These are phyloP conservation scores for Agastache rugosa DNA, from an alignment of 257 asterid species.

Conservation along the genomic window DNA sequence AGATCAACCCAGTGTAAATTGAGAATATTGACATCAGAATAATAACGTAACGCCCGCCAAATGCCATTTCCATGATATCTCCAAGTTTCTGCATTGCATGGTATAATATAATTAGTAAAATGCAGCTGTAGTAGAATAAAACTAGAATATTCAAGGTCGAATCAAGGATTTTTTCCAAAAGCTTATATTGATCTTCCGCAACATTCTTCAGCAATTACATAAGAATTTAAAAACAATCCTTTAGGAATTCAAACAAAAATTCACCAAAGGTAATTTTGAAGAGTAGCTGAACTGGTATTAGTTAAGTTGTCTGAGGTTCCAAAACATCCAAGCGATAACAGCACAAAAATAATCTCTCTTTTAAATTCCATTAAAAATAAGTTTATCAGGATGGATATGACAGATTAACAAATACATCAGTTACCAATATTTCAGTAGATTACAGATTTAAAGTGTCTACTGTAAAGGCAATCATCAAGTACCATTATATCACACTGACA, in stretches of 20 bases:
- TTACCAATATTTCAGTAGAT: neutral
- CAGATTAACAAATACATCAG: neutral
- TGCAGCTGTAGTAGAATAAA: neutral
- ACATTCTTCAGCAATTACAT: slow-evolving; percentile 13
- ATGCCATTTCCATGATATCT: slow-evolving; percentile 96
- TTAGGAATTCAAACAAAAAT: neutral
- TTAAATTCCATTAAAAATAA: slow-evolving; percentile 3
- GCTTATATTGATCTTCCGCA: slow-evolving; percentile 10
- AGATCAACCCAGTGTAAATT: slow-evolving; percentile 93
- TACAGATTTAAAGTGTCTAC: neutral
- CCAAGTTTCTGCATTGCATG: slow-evolving; percentile 88
- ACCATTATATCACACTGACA: neutral
- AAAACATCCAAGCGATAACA: slow-evolving; percentile 14
- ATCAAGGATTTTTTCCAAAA: neutral
- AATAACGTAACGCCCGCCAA: slow-evolving; percentile 97
- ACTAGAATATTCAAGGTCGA: slow-evolving; percentile 13
- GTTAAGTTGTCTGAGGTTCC: slow-evolving; percentile 24
- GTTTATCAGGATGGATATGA: too few relatives aligned
- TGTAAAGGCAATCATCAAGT: slow-evolving; percentile 5
- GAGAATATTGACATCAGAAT: slow-evolving; percentile 94
- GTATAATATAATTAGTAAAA: slow-evolving; percentile 34
- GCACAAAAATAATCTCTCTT: slow-evolving; percentile 15
- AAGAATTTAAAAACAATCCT: slow-evolving; percentile 11
- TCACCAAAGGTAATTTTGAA: slow-evolving; percentile 4
- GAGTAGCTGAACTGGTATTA: slow-evolving; percentile 14